A percentile compares a stretch with the other conserved stretches of the same genome.
phyloP scores from a whole-genome alignment of 2,329 filamentous ascomycete genomes.

The Fusarium agapanthi region DNA sequence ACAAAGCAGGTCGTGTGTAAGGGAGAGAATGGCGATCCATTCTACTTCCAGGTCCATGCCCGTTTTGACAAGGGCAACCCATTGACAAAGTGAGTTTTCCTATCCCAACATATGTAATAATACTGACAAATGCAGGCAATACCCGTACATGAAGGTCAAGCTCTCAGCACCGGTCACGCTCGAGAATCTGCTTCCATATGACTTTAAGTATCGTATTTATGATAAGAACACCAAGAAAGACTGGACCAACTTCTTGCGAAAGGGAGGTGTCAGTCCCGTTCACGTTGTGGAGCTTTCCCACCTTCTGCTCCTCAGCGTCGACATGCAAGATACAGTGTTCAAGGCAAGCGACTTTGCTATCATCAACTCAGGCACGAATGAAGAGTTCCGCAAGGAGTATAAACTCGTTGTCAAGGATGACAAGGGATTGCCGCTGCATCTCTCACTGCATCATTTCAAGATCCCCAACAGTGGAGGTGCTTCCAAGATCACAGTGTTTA shows the following conservation, averaged over 20 bases:
- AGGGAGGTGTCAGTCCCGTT: constrained; percentile 95
- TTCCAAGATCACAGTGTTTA: constrained; percentile 95
- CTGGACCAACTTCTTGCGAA: constrained; percentile 97
- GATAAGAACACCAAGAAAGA: constrained; percentile 99
- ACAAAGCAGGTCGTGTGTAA: constrained; percentile 89
- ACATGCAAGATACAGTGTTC: constrained; percentile 96
- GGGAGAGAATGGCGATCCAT: constrained; percentile 86
- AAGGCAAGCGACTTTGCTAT: constrained; percentile 96
- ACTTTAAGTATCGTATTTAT: constrained; percentile 99
- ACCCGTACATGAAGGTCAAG: constrained; percentile 94
- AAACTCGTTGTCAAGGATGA: constrained; percentile 84
- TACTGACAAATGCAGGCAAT: constrained; percentile 63
- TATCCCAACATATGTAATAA: no score
- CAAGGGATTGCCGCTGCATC: constrained; percentile 78
- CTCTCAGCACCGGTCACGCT: constrained; percentile 92
- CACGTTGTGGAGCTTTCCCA: constrained; percentile 97
- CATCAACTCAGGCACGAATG: constrained; percentile 87
- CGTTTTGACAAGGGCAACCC: constrained; percentile 86
- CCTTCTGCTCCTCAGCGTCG: constrained; percentile 88
- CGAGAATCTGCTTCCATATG: constrained; percentile 93
- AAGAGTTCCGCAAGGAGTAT: constrained; percentile 88
- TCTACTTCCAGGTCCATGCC: constrained; percentile 96
- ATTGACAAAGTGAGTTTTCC: constrained; percentile 68
- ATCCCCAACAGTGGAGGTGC: constrained; percentile 93
- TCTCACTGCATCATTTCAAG: constrained; percentile 89